These are phyloP conservation scores for Pyrus bretschneideri DNA, from an alignment of 306 rosid genomes.

Conservation along the genomic window DNA sequence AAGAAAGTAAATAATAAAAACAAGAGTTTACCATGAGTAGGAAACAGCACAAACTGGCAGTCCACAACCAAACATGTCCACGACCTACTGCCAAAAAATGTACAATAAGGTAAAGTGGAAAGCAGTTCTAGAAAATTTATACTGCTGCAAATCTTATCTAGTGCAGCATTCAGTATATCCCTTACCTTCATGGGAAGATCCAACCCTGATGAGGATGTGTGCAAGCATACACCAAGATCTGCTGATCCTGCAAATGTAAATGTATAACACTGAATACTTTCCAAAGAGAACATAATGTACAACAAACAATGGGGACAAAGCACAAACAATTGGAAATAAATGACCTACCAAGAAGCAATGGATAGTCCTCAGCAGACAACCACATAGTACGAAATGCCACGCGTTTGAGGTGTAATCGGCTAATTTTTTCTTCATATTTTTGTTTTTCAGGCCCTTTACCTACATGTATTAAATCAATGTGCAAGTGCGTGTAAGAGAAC, in stretches of 20 bases:
- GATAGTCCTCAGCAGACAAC: constrained; percentile 96
- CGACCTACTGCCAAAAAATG: constrained; percentile 45
- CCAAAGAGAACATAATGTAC: not conserved
- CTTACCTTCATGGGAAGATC: constrained; percentile 99
- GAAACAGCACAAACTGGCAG: constrained; percentile 97
- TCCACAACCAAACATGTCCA: constrained; percentile 99
- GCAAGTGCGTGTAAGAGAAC: not conserved
- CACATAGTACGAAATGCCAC: constrained; percentile 97
- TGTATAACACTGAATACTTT: constrained; percentile 5
- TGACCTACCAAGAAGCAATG: constrained; percentile 66
- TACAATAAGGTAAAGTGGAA: not conserved
- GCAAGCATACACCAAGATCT: constrained; percentile 90
- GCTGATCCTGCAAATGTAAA: constrained; percentile 67
- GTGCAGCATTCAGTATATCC: not conserved
- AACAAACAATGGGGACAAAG: not conserved
- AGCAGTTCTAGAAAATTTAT: not conserved
- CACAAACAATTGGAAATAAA: not conserved
- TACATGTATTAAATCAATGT: constrained; percentile 10
- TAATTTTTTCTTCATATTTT: constrained; percentile 75
- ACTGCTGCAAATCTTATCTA: not conserved
- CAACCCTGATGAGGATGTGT: constrained; percentile 92
- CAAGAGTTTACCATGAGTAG: constrained; percentile 68
- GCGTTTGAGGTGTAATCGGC: constrained; percentile 67
- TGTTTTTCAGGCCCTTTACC: constrained; percentile 95
- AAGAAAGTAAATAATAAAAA: not conserved